Conservation (phyloP, 768 basidiomycete genomes). For the Lactifluus rugatus region DNA sequence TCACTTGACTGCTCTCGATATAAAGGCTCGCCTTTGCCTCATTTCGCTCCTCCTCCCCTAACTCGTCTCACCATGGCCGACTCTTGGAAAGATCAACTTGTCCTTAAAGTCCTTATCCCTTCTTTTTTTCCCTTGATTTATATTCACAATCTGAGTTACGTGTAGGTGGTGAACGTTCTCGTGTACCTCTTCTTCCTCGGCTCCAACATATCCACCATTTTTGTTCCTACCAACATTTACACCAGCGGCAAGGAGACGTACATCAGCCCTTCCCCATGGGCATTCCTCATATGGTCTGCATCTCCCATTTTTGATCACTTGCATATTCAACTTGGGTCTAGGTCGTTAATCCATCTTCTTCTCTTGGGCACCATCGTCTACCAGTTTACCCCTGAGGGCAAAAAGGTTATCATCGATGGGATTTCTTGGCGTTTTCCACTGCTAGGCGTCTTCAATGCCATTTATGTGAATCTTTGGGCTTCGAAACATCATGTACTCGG, state of each 20-base stretch:
- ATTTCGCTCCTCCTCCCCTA: neutral
- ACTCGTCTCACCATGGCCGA: conserved; percentile 8
- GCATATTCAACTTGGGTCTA: conserved; percentile 24
- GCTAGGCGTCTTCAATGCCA: conserved; percentile 74
- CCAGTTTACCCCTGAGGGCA: conserved; percentile 74
- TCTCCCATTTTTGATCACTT: neutral
- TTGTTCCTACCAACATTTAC: conserved; percentile 64
- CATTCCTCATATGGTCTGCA: conserved; percentile 78
- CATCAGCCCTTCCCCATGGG: conserved; percentile 89
- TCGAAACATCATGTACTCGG: conserved; percentile 59
- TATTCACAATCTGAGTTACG: neutral
- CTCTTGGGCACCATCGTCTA: conserved; percentile 87
- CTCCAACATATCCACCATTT: conserved; percentile 80
- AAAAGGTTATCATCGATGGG: conserved; percentile 72
- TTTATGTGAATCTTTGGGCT: conserved; percentile 88
- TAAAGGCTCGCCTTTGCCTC: neutral
- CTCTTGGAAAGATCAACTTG: conserved; percentile 69
- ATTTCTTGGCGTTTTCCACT: conserved; percentile 89
- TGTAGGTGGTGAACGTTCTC: conserved; percentile 61
- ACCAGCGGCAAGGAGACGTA: conserved; percentile 77
- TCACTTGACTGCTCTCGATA: neutral
- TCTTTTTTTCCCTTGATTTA: neutral
- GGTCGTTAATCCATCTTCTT: conserved; percentile 83
- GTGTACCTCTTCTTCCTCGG: conserved; percentile 84
- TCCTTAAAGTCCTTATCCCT: conserved; percentile 53